Percentiles rank a stretch among this genome's conserved stretches.
Conservation (phyloP, 208 protist genomes). For the Crithidia expoeki region DNA sequence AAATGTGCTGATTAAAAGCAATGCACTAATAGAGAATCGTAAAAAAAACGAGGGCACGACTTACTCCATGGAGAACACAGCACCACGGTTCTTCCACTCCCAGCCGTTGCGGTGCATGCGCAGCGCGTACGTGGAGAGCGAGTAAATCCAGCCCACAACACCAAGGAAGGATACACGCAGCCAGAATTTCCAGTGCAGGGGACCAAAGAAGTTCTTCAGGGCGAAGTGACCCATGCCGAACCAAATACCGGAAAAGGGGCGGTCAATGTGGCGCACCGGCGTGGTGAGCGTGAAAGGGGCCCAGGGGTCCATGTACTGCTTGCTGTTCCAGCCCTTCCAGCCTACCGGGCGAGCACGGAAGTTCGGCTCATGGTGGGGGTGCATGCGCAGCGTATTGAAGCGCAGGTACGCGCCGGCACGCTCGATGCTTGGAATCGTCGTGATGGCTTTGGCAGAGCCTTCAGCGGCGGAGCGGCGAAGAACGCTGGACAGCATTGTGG, state of each 20-base stretch:
- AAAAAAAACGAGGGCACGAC: not conserved
- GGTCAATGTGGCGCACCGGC: conserved; percentile 76
- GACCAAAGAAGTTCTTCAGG: conserved; percentile 81
- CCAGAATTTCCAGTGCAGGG: conserved; percentile 72
- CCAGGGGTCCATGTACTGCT: conserved; percentile 70
- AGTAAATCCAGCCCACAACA: conserved; percentile 44
- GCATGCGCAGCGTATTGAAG: conserved; percentile 78
- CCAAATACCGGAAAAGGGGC: conserved; percentile 63
- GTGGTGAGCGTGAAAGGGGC: conserved; percentile 68
- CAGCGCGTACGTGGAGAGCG: conserved; percentile 58
- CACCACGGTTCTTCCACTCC: conserved; percentile 90
- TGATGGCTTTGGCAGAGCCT: conserved; percentile 40
- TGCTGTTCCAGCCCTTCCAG: conserved; percentile 82
- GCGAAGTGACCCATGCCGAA: conserved; percentile 87
- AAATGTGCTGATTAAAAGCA: not conserved
- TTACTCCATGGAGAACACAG: conserved; percentile 86
- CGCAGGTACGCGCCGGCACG: conserved; percentile 73
- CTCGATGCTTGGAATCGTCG: conserved; percentile 66
- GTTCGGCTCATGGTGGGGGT: conserved; percentile 78
- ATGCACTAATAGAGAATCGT: not conserved
- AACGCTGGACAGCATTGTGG: conserved; percentile 67
- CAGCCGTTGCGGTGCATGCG: conserved; percentile 88
- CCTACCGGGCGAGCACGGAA: conserved; percentile 74
- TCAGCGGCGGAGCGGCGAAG: conserved; percentile 62
- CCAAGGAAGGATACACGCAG: conserved; percentile 64